Evolutionary conservation across 2,329 filamentous ascomycete genomes (phyloP), one percentile per base, ranked within the genome.

Genomic region (Penicillium verrucosum): DNA sequence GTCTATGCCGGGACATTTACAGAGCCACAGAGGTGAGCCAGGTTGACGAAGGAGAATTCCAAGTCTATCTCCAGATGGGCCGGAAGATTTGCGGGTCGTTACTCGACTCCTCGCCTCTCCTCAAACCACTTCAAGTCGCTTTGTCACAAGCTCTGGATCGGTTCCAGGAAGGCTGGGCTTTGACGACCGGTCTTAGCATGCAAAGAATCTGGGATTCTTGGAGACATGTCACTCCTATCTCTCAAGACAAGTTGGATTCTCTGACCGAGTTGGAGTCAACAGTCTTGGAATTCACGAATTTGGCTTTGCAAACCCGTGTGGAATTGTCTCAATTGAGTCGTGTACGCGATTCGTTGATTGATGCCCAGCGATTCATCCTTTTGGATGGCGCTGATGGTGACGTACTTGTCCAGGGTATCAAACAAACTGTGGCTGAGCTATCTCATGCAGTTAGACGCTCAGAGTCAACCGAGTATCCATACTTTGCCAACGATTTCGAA

Each of bases 181-280:
- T 95, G 14, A 85, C 80, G 0, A 92, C 88, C 2, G 92, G 91
- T 0, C 77, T 92, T 12, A 87, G 85, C 62, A 94, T 95, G 89
- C 89, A 94, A 68, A 72, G 77, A 9, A 80, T 96, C 5, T 96
- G 92, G 93, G 82, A 84, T 41, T 68, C 78, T 1, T 83, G 95
- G 67, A 84, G 89, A 51, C 90, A 92, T 32, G 68, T 67, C 11
- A 82, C 81, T 4, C 77, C 82, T 42, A 63, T 67, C 16, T 71
- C 69, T 27, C 63, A 69, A 51, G 59, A 62, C 7, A 72, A 75
- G 54, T 57, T 76, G 41, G 57, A 63, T 44, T 72, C 66, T 23
- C 57, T 76, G 45, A 60, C 75, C 37, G 70, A 76, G 16, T 55
- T 77, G 30, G 73, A 77, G 55, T 57, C 61, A 3, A 65, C 73